These are phyloP conservation scores for Penicillium arizonense DNA, from an alignment of 495 filamentous ascomycete species.

Conservation along the genomic window DNA sequence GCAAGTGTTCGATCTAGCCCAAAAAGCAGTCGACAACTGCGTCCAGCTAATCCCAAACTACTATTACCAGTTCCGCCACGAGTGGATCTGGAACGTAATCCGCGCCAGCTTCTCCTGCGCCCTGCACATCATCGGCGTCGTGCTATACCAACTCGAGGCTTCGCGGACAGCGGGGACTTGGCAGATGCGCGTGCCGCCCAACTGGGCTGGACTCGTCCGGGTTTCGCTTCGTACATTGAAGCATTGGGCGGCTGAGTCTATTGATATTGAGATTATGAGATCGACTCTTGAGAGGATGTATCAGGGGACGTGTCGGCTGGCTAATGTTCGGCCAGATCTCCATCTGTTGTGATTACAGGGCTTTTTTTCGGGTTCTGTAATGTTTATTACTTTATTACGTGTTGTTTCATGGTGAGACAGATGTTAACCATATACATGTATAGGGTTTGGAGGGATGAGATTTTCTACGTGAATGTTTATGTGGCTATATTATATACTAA, in stretches of 20 bases:
- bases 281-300: slow-evolving; percentile 25
- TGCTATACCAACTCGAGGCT: slow-evolving; percentile 13
- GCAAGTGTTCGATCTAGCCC: slow-evolving; percentile 14
- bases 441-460: no score
- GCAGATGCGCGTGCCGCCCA: slow-evolving; percentile 12
- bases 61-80: slow-evolving; percentile 27
- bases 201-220: slow-evolving; percentile 22
- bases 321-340: slow-evolving; percentile 10
- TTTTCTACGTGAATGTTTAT: no score
- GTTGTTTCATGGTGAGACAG: background rate
- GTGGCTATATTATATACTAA: no score
- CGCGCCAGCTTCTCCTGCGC: slow-evolving; percentile 17
- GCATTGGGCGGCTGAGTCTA: slow-evolving; percentile 19
- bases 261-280: slow-evolving; percentile 25
- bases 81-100: slow-evolving; percentile 25
- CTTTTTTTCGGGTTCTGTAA: background rate
- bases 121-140: slow-evolving; percentile 20
- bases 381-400: background rate
- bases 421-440: no score
- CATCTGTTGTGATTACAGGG: slow-evolving; percentile 2
- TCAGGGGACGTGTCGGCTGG: slow-evolving; percentile 23
- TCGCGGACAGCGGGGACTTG: slow-evolving; percentile 4
- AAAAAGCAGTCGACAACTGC: slow-evolving; percentile 24
- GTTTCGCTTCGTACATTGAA: slow-evolving; percentile 19
- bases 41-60: slow-evolving; percentile 19